Percentiles rank a stretch among this genome's conserved stretches.
Conservation (phyloP, 495 filamentous ascomycete genomes). For the Margaritispora aquatica region DNA sequence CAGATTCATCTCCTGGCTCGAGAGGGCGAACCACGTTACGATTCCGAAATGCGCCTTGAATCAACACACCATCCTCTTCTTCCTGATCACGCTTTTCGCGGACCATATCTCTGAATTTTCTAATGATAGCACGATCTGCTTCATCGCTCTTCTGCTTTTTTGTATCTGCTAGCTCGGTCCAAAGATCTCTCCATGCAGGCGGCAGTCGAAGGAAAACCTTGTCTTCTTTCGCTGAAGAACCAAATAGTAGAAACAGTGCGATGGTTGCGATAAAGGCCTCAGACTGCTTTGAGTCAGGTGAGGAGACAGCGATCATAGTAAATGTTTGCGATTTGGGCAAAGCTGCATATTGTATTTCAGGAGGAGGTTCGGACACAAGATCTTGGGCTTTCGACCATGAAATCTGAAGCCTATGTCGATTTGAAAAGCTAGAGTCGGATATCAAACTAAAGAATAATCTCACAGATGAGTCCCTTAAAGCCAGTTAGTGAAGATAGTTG, state of each 20-base stretch:
- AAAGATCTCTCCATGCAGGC: conserved; percentile 75
- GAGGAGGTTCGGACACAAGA: conserved; percentile 31
- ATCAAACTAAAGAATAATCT: conserved; percentile 59
- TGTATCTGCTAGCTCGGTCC: conserved; percentile 64
- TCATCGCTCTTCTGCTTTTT: conserved; percentile 65
- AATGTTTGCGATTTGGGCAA: conserved; percentile 41
- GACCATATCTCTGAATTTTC: conserved; percentile 54
- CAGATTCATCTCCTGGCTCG: conserved; percentile 36
- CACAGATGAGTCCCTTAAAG: conserved; percentile 55
- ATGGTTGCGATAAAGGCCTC: conserved; percentile 80
- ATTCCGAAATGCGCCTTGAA: conserved; percentile 65
- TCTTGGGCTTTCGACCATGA: conserved; percentile 77
- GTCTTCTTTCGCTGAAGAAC: conserved; percentile 71
- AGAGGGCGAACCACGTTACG: conserved; percentile 43
- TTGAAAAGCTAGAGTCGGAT: conserved; percentile 65
- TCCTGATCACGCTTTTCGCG: conserved; percentile 49
- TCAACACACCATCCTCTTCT: conserved; percentile 65
- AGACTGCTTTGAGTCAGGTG: conserved; percentile 71
- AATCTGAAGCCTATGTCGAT: conserved; percentile 66
- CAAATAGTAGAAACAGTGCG: conserved; percentile 74
- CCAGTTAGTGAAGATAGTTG: conserved; percentile 17
- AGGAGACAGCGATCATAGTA: conserved; percentile 70
- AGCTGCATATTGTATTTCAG: conserved; percentile 36
- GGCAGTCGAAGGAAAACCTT: conserved; percentile 77
- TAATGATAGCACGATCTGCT: conserved; percentile 57